phyloP scores from a whole-genome alignment of 2,329 filamentous ascomycete species.

The Escovopsis sp. region DNA sequence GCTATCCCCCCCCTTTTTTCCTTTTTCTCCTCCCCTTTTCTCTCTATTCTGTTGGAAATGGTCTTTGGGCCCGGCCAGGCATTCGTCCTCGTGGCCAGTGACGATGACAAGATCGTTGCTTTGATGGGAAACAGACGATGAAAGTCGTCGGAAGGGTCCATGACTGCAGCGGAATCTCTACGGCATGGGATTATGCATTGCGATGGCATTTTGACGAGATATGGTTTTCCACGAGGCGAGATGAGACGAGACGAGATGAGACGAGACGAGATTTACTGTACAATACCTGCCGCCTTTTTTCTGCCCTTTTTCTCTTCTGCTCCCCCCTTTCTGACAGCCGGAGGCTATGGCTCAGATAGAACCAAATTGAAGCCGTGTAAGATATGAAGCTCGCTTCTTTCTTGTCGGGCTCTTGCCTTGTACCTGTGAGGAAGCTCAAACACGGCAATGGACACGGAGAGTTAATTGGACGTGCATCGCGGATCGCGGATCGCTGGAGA shows the following conservation, averaged over 20 bases:
- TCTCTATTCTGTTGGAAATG: slow-evolving; percentile 15
- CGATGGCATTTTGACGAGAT: slow-evolving; percentile 6
- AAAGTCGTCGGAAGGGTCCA: background rate
- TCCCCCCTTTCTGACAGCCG: slow-evolving; percentile 5
- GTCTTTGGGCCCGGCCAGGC: background rate
- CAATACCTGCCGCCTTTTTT: slow-evolving; percentile 5
- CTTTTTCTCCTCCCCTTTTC: too few relatives aligned
- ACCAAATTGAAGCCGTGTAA: slow-evolving; percentile 7
- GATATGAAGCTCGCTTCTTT: background rate
- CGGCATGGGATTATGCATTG: slow-evolving; percentile 1
- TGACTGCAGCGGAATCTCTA: slow-evolving; percentile 1
- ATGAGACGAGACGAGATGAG: slow-evolving; percentile 11
- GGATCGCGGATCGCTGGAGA: too few relatives aligned
- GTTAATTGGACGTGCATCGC: too few relatives aligned
- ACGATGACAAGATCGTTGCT: background rate
- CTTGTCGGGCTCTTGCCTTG: background rate
- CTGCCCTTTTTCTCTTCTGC: too few relatives aligned
- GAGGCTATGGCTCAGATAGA: slow-evolving; percentile 5
- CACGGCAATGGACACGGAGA: too few relatives aligned
- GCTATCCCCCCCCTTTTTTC: too few relatives aligned
- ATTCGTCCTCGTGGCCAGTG: background rate
- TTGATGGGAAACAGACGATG: background rate
- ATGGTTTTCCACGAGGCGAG: slow-evolving; percentile 5
- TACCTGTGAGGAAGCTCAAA: too few relatives aligned
- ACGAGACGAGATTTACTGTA: slow-evolving; percentile 17